Evolutionary conservation across 768 basidiomycete genomes (phyloP).

Genomic region (Serendipita vermifera): DNA sequence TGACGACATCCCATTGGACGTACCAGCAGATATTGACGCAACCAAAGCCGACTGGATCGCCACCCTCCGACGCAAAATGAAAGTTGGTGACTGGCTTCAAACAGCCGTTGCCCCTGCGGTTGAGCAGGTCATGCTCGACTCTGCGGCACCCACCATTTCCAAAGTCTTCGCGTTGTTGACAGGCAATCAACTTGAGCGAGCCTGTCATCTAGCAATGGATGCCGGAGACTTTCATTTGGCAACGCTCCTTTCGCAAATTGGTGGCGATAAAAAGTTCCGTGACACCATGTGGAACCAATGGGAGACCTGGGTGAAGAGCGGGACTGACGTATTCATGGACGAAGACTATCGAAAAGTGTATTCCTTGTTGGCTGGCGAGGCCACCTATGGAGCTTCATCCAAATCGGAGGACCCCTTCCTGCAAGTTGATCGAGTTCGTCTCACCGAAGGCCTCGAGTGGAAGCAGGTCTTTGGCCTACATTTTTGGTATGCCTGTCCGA

Average conservation of each 20-base stretch:
- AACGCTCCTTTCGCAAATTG: slow-evolving; percentile 76
- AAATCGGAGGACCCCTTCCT: slow-evolving; percentile 37
- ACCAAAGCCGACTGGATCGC: slow-evolving; percentile 49
- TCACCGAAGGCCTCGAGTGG: slow-evolving; percentile 78
- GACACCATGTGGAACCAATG: slow-evolving; percentile 64
- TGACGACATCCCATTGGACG: slow-evolving; percentile 59
- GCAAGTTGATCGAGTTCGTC: slow-evolving; percentile 42
- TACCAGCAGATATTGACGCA: slow-evolving; percentile 38
- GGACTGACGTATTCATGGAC: slow-evolving; percentile 54
- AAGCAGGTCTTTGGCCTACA: slow-evolving; percentile 82
- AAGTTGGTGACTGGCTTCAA: slow-evolving; percentile 76
- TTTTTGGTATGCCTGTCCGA: slow-evolving; percentile 71
- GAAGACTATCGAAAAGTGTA: slow-evolving; percentile 65
- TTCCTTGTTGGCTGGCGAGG: slow-evolving; percentile 67
- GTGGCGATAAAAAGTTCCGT: slow-evolving; percentile 61
- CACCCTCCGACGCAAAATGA: slow-evolving; percentile 59
- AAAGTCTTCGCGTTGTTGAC: slow-evolving; percentile 66
- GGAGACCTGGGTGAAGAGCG: slow-evolving; percentile 68
- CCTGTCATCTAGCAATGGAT: slow-evolving; percentile 60
- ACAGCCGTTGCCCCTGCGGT: slow-evolving; percentile 54
- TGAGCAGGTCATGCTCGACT: slow-evolving; percentile 49
- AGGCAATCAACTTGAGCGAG: slow-evolving; percentile 78
- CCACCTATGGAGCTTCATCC: slow-evolving; percentile 39
- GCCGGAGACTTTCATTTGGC: slow-evolving; percentile 74
- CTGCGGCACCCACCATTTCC: slow-evolving; percentile 33